Base-by-base conservation (phyloP, 495 filamentous ascomycete species). In the Penicillium robsamsonii region DNA sequence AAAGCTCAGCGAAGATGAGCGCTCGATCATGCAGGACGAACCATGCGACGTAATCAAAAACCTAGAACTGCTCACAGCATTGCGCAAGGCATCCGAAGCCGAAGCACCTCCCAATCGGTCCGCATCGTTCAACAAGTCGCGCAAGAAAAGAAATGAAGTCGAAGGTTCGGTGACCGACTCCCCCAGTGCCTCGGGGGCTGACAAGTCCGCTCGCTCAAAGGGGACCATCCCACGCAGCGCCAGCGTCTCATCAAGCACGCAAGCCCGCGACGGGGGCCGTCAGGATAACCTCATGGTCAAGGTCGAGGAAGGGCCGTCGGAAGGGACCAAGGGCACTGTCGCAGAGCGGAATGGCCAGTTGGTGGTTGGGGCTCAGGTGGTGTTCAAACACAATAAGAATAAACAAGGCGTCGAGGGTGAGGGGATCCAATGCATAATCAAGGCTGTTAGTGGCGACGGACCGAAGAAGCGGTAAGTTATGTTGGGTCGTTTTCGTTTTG, bases 351-450 rank as follows among this genome's bases (percentile, higher is more conserved):
- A 65, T 50, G 79, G 76, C 17, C 70, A 78, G 17, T 84, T 93
- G 35, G 73, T 76, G 43, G 80, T 91, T 40, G 85, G 86, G 40
- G 87, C 90, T 50, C 87, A 95, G 65, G 92, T 96, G 13, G 90
- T 92, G 22, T 96, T 92, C 78, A 88, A 87, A 60, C 90, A 86
- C 58, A 81, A 82, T 64, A 83, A 82, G 55, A 78, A 87, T 40
- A 94, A 92, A 66, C 82, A 87, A 49, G 79, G 81, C 2, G 78
- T 77, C 24, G 81, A 83, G 45, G 79, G 80, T 20, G 83, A 89
- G 55, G 89, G 88, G 55, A 97, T 97, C 52, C 83, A 96, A 56
- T 96, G 92, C 58, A 87, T 86, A 51, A 91, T 99, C 58, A 89
- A 90, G 57, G 80, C 81, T 38, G 87, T 97, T 17, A 79, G 86